These are phyloP conservation scores for Durio zibethinus DNA, from an alignment of 345 rosid species.

Conservation along the genomic window DNA sequence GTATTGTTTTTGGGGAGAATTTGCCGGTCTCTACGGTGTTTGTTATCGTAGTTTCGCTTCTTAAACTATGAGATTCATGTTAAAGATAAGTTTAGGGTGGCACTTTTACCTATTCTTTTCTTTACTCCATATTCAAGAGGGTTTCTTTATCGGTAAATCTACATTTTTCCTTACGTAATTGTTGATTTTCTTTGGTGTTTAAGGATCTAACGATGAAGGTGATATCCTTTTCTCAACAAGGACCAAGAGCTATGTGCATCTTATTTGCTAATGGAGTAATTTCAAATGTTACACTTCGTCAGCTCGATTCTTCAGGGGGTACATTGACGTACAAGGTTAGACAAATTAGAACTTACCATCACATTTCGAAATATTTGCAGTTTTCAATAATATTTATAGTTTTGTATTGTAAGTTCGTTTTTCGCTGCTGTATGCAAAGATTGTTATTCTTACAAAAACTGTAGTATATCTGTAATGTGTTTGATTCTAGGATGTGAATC, in stretches of 20 bases:
- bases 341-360: not conserved
- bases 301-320: conserved; percentile 80
- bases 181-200: conserved; percentile 17
- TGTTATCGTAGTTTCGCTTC: not conserved
- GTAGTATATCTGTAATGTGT: not conserved
- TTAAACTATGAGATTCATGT: not conserved
- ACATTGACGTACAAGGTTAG: conserved; percentile 78
- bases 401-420: not conserved
- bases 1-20: not conserved
- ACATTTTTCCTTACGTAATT: not conserved
- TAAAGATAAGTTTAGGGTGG: not conserved
- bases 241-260: conserved; percentile 78
- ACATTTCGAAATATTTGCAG: not conserved
- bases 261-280: conserved; percentile 75
- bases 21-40: not conserved
- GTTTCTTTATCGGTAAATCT: not conserved
- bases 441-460: not conserved
- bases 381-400: not conserved
- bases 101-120: not conserved
- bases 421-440: not conserved
- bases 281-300: conserved; percentile 76
- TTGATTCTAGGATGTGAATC: not conserved
- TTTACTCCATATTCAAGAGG: not conserved
- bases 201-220: conserved; percentile 83
- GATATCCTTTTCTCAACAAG: conserved; percentile 83